Base-by-base conservation (phyloP, 768 basidiomycete genomes). In the Crassisporium funariophilum region DNA sequence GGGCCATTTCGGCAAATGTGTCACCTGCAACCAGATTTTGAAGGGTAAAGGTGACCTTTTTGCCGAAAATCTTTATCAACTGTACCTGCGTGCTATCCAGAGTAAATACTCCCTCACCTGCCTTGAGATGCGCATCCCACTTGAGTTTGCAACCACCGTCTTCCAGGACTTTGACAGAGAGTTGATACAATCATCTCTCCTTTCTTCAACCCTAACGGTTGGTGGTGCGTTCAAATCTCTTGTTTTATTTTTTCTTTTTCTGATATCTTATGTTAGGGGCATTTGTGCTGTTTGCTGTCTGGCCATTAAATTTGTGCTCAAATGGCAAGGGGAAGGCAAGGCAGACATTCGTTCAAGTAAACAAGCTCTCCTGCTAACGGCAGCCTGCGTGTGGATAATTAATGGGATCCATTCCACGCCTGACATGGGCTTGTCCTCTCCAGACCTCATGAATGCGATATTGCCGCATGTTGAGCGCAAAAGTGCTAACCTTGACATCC, bases 91-190 rank as follows among this genome's bases (percentile, higher is more conserved):
- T 10, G 64, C 64, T 0, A 46, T 39, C 7, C 24, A 24, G 0
- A 23, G 35, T 1, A 59, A 53, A 29, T 10, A 40, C 13, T 59
- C 65, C 5, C 50, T 51, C 9, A 67, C 70, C 13, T 55, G 63
- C 1, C 17, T 65, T 0, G 66, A 70, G 37, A 42, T 66, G 5
- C 53, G 69, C 1, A 47, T 67, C 1, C 64, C 64, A 4, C 9
- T 62, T 3, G 19, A 25, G 3, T 36, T 50, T 34, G 53, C 47
- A 0, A 5, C 20, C 3, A 16, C 1, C 0, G 49, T 56, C 17
- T 44, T 64, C 27, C 11, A 45, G 4, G 27, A 41, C 21, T 23
- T 51, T n/a, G n/a, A n/a, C n/a, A n/a, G n/a, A n/a, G n/a, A n/a
- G n/a, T n/a, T n/a, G n/a, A n/a, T n/a, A n/a, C n/a, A n/a, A n/a